Conservation (phyloP, 2,329 filamentous ascomycete genomes). For the Fusarium nelsonii region DNA sequence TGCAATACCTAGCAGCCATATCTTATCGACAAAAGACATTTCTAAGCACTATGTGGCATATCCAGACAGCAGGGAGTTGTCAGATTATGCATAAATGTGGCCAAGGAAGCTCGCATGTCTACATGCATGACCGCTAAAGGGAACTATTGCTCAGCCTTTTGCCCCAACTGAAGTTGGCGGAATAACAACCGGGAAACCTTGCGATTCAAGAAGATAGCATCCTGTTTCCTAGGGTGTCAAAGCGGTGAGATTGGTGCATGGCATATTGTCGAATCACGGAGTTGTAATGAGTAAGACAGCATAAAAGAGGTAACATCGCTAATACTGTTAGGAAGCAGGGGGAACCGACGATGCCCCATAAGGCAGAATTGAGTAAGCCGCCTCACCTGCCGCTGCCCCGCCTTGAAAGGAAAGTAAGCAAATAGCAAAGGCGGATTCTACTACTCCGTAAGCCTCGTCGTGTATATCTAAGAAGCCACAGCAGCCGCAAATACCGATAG, state of each 20-base stretch:
- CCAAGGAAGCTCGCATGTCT: background rate
- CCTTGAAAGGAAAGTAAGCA: background rate
- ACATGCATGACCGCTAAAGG: background rate
- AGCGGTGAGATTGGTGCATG: background rate
- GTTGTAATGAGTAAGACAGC: background rate
- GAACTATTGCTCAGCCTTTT: background rate
- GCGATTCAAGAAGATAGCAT: background rate
- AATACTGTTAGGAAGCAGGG: background rate
- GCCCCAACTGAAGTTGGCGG: background rate
- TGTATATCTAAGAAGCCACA: background rate
- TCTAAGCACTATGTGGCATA: background rate
- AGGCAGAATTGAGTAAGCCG: slow-evolving; percentile 5
- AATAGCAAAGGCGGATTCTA: background rate
- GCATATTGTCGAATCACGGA: background rate
- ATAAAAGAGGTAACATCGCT: background rate
- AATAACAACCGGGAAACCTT: background rate
- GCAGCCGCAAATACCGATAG: background rate
- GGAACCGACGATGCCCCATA: background rate
- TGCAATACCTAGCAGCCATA: background rate
- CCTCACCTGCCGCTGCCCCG: background rate
- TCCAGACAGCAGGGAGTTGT: background rate
- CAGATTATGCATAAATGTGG: background rate
- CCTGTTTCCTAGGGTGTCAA: background rate
- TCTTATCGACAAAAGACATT: background rate
- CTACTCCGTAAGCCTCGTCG: background rate